Evolutionary conservation across 75 land plant genomes (phyloP).

Genomic region (Larix kaempferi): DNA sequence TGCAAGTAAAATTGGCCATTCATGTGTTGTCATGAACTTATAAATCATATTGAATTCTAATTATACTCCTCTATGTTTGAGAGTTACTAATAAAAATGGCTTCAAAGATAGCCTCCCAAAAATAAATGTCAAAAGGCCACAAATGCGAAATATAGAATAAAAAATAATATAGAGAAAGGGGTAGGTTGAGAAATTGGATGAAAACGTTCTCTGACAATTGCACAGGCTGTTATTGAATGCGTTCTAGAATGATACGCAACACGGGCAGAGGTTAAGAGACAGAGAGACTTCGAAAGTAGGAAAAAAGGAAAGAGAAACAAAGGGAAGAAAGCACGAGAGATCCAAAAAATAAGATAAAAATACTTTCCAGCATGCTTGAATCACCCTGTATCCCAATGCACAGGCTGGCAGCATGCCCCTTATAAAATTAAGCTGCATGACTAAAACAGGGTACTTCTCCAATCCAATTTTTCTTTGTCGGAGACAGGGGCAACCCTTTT

Average conservation of each 20-base stretch:
- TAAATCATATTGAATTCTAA: neutral
- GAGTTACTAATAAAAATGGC: neutral
- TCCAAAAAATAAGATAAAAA: neutral
- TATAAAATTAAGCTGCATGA: too few relatives aligned
- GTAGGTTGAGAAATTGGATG: neutral
- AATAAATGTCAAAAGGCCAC: neutral
- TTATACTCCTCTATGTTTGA: neutral
- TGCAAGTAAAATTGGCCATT: constrained; percentile 22
- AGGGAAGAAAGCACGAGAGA: neutral
- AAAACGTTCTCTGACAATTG: neutral
- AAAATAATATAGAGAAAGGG: neutral
- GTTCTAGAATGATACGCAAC: neutral
- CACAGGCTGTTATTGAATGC: neutral
- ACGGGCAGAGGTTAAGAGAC: neutral
- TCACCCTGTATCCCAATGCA: too few relatives aligned
- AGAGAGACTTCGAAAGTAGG: neutral
- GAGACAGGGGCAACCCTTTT: neutral
- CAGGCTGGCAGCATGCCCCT: too few relatives aligned
- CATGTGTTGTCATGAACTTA: neutral
- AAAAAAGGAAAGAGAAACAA: neutral
- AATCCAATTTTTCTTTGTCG: neutral
- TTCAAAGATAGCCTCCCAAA: neutral
- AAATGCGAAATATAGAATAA: neutral
- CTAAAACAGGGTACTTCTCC: neutral
- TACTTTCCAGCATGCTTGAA: neutral